phyloP scores from a whole-genome alignment of 2,329 filamentous ascomycete species.

The Penicillium brevicompactum region DNA sequence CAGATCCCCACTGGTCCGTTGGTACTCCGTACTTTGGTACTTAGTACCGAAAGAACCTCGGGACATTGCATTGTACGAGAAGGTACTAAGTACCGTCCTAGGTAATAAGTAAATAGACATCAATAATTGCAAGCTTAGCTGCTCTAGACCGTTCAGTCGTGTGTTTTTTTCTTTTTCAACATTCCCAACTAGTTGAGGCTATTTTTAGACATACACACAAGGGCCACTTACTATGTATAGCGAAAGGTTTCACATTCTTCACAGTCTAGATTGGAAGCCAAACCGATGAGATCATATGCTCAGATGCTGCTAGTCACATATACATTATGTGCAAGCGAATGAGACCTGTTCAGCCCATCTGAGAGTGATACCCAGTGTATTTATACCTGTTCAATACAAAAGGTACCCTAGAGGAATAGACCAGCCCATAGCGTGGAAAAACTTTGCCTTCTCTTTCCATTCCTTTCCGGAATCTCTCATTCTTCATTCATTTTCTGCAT shows the following conservation, averaged over 20 bases:
- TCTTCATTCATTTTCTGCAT: not conserved
- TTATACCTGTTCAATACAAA: not conserved
- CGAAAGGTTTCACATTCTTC: slow-evolving; percentile 16
- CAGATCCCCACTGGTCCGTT: too few species aligned
- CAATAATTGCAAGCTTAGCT: not conserved
- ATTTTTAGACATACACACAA: slow-evolving; percentile 4
- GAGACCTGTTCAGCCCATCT: not conserved
- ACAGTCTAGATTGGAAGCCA: not conserved
- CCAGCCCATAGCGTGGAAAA: not conserved
- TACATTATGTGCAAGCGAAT: not conserved
- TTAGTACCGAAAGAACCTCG: too few species aligned
- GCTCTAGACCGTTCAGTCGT: not conserved
- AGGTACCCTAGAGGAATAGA: not conserved
- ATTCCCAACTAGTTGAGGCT: not conserved
- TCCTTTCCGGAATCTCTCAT: not conserved
- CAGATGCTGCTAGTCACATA: not conserved
- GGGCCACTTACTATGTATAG: slow-evolving; percentile 13
- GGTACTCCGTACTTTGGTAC: too few species aligned
- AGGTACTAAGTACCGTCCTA: not conserved
- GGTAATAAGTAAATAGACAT: not conserved
- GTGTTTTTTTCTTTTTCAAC: not conserved
- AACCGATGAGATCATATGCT: slow-evolving; percentile 4
- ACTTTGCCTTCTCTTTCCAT: not conserved
- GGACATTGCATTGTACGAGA: too few species aligned
- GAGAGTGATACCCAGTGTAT: not conserved